Percentiles rank a stretch among this genome's conserved stretches.
Conservation (phyloP, 2,329 filamentous ascomycete genomes). For the Alternaria hordeiaustralica region DNA sequence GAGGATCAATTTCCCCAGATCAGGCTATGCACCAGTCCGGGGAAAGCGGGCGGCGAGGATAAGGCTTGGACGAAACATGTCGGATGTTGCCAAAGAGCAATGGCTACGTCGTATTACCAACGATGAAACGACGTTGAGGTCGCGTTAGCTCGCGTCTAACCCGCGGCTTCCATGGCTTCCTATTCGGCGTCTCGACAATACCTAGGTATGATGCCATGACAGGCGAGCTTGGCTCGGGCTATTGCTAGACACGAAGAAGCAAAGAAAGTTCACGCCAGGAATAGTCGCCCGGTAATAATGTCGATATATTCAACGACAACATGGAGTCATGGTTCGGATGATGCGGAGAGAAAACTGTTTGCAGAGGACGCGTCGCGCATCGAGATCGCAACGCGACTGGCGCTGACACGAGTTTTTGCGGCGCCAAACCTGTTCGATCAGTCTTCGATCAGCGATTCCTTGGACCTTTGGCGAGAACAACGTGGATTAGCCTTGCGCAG, state of each 20-base stretch:
- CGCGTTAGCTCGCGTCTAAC: constrained; percentile 19
- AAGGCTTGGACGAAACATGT: constrained; percentile 1
- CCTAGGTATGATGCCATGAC: constrained; percentile 18
- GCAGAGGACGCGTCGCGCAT: constrained; percentile 12
- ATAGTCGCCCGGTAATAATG: constrained; percentile 1
- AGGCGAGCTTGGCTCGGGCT: constrained; percentile 26
- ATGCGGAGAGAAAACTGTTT: constrained; percentile 19
- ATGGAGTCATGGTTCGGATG: constrained; percentile 21
- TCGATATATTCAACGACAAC: constrained; percentile 22
- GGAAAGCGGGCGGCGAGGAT: constrained; percentile 24
- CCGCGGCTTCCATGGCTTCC: constrained; percentile 24
- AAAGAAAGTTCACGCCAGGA: neutral
- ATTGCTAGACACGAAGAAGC: constrained; percentile 15
- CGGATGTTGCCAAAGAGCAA: constrained; percentile 7
- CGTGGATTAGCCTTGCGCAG: constrained; percentile 13
- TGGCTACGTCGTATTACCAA: constrained; percentile 18
- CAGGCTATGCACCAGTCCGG: constrained; percentile 20
- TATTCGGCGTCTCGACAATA: constrained; percentile 22
- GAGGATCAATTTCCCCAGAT: constrained; percentile 31
- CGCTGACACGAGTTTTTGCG: constrained; percentile 12
- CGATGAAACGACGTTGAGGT: constrained; percentile 11
- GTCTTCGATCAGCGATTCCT: constrained; percentile 1
- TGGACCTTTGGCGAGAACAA: constrained; percentile 17
- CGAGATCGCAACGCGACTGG: constrained; percentile 7
- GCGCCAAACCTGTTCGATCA: constrained; percentile 14